Evolutionary conservation across 23 red algal genomes (phyloP).

Genomic region (Gracilaria vermiculophylla): DNA sequence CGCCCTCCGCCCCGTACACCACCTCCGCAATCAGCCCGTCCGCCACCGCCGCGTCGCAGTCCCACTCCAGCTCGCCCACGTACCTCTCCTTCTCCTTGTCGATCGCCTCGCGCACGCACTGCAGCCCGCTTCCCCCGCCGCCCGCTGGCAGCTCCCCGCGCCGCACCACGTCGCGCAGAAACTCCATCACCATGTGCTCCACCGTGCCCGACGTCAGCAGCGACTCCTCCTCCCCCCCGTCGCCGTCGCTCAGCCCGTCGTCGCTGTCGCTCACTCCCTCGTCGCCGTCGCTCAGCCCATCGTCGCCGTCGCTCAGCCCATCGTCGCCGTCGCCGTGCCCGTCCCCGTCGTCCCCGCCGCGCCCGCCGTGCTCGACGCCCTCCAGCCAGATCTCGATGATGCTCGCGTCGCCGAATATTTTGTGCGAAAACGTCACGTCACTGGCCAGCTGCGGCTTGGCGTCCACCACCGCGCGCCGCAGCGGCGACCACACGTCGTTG

Average conservation of each 20-base stretch:
- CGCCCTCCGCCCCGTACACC: slow-evolving; percentile 7
- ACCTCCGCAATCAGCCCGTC: slow-evolving; percentile 54
- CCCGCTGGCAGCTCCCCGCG: slow-evolving; percentile 38
- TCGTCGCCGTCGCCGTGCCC: neutral
- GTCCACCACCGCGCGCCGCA: slow-evolving; percentile 76
- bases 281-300: neutral
- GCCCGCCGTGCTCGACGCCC: slow-evolving; percentile 31
- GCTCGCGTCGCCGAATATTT: slow-evolving; percentile 50
- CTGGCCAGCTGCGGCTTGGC: slow-evolving; percentile 68
- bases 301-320: slow-evolving; percentile 14
- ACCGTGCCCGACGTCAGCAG: slow-evolving; percentile 47
- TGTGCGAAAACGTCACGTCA: slow-evolving; percentile 41
- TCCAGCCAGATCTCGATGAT: slow-evolving; percentile 29
- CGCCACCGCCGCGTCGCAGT: slow-evolving; percentile 33
- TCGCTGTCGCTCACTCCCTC: neutral
- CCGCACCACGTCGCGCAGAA: slow-evolving; percentile 31
- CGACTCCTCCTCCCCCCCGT: slow-evolving; percentile 24
- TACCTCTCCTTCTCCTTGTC: slow-evolving; percentile 46
- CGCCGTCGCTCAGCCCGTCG: no score
- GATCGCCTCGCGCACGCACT: slow-evolving; percentile 43
- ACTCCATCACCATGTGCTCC: slow-evolving; percentile 37
- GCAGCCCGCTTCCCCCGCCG: no score
- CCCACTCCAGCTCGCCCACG: slow-evolving; percentile 60
- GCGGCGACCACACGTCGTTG: slow-evolving; percentile 56
- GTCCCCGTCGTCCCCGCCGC: slow-evolving; percentile 43